Base-by-base conservation (phyloP, 257 asterid species). In the Hygrophila difformis region DNA sequence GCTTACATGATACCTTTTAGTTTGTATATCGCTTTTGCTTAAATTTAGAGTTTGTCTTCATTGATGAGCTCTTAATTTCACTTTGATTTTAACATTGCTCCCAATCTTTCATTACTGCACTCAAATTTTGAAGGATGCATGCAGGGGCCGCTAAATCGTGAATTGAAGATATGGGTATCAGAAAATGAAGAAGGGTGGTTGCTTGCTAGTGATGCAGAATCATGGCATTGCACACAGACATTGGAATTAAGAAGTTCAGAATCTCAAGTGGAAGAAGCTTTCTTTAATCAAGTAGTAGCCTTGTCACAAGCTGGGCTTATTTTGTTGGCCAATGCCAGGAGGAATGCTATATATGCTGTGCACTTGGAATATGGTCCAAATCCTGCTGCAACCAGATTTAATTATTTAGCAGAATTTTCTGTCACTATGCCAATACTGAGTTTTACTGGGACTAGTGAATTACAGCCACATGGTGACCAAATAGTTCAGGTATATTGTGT, bases 141-240 rank as follows among this genome's bases (percentile, higher is more conserved):
- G 13, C 79, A 91, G 99, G 99, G 99, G 15, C 85, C 94, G 40
- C 74, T 83, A 41, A 91, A 91, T 68, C 77, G 81, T 55, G 99
- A 84, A 64, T 22, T 85, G 43, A 89, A 81, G 69, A 78, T 87
- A 41, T 91, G 99, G 99, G 72, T 74, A 47, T 86, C 95, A 62
- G 70, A 77, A 45, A 78, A 95, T 74, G 97, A 87, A 66, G 99
- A 91, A 64, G 99, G 99, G n/a, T 87, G 95, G 95, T 71, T 91
- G 68, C 97, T 83, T 60, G 87, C 97, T 20, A 81, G 92, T 64
- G 94, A 87, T 60, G 79, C 83, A 18, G 99, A 87, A 66, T 81
- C 89, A 13, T 87, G 99, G 99, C 76, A 60, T 20, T 91, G 94
- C 61, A 87, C 76, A 0, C 99, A 91, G 71, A 81, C 77, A 8